These are phyloP conservation scores for Geranium brycei DNA, from an alignment of 345 rosid genomes.

Conservation along the genomic window DNA sequence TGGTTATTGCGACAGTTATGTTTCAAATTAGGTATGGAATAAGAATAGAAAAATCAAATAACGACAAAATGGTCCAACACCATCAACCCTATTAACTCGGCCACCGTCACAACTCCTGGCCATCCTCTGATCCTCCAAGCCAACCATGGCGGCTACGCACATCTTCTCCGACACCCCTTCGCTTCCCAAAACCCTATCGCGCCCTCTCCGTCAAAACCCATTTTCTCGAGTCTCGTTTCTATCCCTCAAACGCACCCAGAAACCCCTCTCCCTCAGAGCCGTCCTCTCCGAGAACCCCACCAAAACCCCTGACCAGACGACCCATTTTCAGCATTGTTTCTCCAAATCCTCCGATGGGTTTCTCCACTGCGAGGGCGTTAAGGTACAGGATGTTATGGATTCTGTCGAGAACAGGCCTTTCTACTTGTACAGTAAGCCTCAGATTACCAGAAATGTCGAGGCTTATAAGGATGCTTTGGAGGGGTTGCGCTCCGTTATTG, in stretches of 20 bases:
- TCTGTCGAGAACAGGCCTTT: conserved; percentile 74
- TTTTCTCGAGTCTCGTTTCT: conserved; percentile 23
- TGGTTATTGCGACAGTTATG: too few species aligned
- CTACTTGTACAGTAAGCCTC: conserved; percentile 77
- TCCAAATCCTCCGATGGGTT: conserved; percentile 66
- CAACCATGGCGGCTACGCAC: conserved; percentile 28
- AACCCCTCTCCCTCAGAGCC: conserved; percentile 37
- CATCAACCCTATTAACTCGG: too few species aligned
- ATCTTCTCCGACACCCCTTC: conserved; percentile 12
- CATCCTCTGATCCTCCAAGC: too few species aligned
- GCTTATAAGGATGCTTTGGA: conserved; percentile 69
- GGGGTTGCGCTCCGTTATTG: conserved; percentile 55
- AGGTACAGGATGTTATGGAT: conserved; percentile 73
- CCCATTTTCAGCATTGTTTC: conserved; percentile 63
- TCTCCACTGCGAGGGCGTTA: conserved; percentile 70
- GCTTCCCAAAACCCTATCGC: conserved; percentile 8
- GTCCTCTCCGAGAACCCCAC: conserved; percentile 39
- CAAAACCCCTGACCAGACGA: conserved; percentile 16
- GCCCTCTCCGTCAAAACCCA: conserved; percentile 25
- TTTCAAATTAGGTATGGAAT: too few species aligned
- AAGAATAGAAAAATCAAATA: too few species aligned
- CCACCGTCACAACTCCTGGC: too few species aligned
- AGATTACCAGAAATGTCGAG: conserved; percentile 71
- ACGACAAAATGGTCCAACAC: too few species aligned
- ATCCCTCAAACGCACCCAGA: conserved; percentile 17